Evolutionary conservation across 2,329 filamentous ascomycete genomes (phyloP).

Genomic region (Fusarium continuum): DNA sequence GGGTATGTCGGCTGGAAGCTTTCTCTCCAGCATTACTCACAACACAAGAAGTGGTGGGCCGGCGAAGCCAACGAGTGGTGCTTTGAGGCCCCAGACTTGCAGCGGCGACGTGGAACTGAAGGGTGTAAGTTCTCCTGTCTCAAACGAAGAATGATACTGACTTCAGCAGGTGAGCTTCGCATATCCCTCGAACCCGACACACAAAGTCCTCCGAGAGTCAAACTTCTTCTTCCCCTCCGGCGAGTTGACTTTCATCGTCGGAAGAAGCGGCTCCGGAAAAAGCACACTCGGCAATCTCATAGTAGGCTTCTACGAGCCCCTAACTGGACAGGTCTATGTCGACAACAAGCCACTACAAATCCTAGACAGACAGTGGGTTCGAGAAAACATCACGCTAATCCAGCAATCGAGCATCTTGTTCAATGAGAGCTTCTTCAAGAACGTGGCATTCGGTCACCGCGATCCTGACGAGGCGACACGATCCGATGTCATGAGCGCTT

Average conservation of each 20-base stretch:
- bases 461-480: conserved; percentile 58
- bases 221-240: conserved; percentile 77
- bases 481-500: conserved; percentile 68
- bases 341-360: conserved; percentile 70
- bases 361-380: conserved; percentile 76
- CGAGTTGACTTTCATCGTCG: conserved; percentile 81
- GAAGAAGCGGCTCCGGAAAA: conserved; percentile 89
- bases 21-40: conserved; percentile 61
- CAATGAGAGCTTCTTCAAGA: conserved; percentile 79
- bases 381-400: conserved; percentile 79
- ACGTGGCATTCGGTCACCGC: conserved; percentile 76
- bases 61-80: conserved; percentile 1
- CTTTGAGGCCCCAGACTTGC: conserved; percentile 55
- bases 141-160: neutral
- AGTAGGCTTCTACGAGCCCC: conserved; percentile 77
- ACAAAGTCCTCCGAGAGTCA: conserved; percentile 66
- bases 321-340: conserved; percentile 71
- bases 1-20: conserved; percentile 76
- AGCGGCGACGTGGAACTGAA: conserved; percentile 65
- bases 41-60: conserved; percentile 27
- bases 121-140: neutral
- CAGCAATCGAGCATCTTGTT: conserved; percentile 87
- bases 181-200: conserved; percentile 76
- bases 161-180: conserved; percentile 75
- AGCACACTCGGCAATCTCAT: conserved; percentile 87